Evolutionary conservation across 768 basidiomycete genomes (phyloP), one percentile per base, ranked within the genome.

Genomic region (Pulveroboletus sp.): DNA sequence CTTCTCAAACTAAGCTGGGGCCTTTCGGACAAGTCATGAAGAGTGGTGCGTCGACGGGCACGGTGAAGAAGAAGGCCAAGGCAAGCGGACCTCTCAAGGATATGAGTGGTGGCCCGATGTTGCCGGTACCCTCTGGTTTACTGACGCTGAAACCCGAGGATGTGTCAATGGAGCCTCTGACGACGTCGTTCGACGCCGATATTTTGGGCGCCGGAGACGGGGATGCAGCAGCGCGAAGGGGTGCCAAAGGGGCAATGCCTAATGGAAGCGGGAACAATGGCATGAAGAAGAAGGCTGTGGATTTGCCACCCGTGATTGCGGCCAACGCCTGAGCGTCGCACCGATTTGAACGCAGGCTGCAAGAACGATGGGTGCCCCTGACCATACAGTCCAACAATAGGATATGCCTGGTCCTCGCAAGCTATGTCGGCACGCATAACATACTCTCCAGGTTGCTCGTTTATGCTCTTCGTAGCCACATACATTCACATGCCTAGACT

Each of bases 21-120:
- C 90, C 89, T 0, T 69, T 90, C 15, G 89, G 89, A 7, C 87
- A 90, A 64, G 79, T 90, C 51, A 58, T 82, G 60, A 79, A 81
- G 61, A 71, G 74, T 1, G 75, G 73, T 2, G 58, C 73, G 0
- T 65, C 74, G 15, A 60, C 74, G 2, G 71, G 71, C 2, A 49
- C 71, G 10, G 67, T 78, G 65, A 91, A 89, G 78, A 90, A 88
- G 76, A 82, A 80, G 62, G 59, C 50, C 51, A 60, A 57, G 51
- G 68, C 40, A 52, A 54, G 47, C 31, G 61, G 49, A 55, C 59
- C 58, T 8, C 50, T 57, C 24, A 64, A 63, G 60, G 66, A 52
- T 49, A 50, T 43, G 50, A 15, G 60, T 26, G 49, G 49, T 31
- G 64, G 59, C 11, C 18, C 52, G 31, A 32, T 45, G n/a, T 24